Conservation (phyloP, 805 yeast species). For the Yarrowia sp. region DNA sequence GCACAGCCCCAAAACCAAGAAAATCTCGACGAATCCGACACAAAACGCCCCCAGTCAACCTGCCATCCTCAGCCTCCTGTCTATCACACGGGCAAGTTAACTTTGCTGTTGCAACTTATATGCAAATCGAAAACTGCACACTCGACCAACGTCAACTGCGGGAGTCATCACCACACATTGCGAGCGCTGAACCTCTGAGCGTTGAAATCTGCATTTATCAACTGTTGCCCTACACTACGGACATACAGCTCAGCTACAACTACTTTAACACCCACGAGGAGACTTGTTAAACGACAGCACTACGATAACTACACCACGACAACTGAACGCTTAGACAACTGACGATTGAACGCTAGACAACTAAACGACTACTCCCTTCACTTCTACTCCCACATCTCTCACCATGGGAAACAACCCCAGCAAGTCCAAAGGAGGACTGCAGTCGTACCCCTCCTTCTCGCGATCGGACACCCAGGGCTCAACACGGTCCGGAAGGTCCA, state of each 20-base stretch:
- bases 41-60: not conserved
- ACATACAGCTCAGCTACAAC: not conserved
- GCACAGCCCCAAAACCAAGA: too few relatives aligned
- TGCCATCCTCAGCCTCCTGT: conserved; percentile 27
- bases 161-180: conserved; percentile 25
- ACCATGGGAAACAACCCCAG: conserved; percentile 53
- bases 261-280: not conserved
- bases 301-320: not conserved
- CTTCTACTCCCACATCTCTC: not conserved
- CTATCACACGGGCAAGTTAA: conserved; percentile 27
- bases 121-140: conserved; percentile 37
- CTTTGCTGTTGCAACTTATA: conserved; percentile 35
- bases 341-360: not conserved
- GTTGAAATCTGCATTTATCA: too few relatives aligned
- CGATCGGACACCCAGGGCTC: conserved; percentile 54
- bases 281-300: not conserved
- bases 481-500: conserved; percentile 49
- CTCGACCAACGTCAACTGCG: conserved; percentile 33
- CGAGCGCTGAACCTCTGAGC: not conserved
- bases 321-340: too few relatives aligned
- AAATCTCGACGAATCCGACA: too few relatives aligned
- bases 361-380: not conserved
- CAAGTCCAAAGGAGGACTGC: conserved; percentile 47
- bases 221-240: not conserved
- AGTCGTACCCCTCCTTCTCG: conserved; percentile 51